phyloP scores from a whole-genome alignment of 2,329 filamentous ascomycete genomes.

The Trichoderma afroharzianum region DNA sequence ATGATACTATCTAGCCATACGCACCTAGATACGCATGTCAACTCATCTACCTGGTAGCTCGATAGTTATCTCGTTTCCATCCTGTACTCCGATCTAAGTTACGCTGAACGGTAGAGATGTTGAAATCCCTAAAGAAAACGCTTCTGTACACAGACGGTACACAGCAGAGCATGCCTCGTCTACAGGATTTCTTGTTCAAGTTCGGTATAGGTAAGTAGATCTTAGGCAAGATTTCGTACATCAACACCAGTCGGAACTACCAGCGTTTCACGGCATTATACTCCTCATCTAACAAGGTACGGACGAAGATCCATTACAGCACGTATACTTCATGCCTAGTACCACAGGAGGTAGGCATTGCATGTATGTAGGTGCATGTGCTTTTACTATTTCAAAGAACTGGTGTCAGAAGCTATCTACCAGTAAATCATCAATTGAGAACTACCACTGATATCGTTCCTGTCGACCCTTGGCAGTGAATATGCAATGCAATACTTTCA shows the following conservation, averaged over 20 bases:
- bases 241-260: background rate
- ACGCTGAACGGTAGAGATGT: background rate
- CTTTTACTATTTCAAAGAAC: background rate
- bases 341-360: background rate
- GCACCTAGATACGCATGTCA: rapidly evolving
- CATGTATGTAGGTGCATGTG: background rate
- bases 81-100: background rate
- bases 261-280: background rate
- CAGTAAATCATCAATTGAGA: background rate
- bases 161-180: background rate
- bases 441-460: no score
- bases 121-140: background rate
- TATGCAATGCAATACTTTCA: background rate
- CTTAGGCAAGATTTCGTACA: background rate
- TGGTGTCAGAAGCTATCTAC: background rate
- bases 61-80: background rate
- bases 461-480: no score
- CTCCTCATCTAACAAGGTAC: background rate
- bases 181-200: background rate
- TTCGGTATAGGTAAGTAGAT: background rate
- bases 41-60: background rate
- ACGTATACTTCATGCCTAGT: background rate
- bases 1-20: background rate
- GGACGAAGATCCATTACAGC: background rate
- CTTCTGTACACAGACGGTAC: background rate